Conservation (phyloP, 2,329 filamentous ascomycete species). For the Bimuria novae-zelandiae region DNA sequence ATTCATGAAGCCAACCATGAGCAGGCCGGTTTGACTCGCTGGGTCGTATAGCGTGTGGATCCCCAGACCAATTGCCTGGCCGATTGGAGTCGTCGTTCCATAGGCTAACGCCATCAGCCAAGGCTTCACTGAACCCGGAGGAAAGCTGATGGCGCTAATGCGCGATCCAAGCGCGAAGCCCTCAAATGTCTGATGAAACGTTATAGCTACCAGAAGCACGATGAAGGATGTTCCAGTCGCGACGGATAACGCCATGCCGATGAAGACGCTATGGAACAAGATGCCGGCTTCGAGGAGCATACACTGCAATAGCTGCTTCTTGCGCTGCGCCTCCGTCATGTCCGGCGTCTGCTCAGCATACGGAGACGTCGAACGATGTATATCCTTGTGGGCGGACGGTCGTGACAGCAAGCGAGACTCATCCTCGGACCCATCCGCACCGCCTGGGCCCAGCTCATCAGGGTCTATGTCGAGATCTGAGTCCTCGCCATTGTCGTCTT, state of each 20-base stretch:
- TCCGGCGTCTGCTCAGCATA: slow-evolving; percentile 25
- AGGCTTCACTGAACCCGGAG: slow-evolving; percentile 72
- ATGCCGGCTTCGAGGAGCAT: slow-evolving; percentile 77
- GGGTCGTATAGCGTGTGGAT: slow-evolving; percentile 59
- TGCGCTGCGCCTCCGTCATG: slow-evolving; percentile 52
- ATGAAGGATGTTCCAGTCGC: slow-evolving; percentile 68
- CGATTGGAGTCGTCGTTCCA: slow-evolving; percentile 60
- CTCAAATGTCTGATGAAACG: slow-evolving; percentile 73
- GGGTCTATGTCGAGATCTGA: slow-evolving; percentile 42
- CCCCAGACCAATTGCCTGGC: slow-evolving; percentile 55
- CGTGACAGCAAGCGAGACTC: slow-evolving; percentile 38
- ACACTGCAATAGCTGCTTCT: slow-evolving; percentile 72
- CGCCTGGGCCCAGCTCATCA: slow-evolving; percentile 40
- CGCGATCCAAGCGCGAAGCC: slow-evolving; percentile 72
- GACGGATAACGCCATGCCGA: slow-evolving; percentile 73
- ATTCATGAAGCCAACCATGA: slow-evolving; percentile 58
- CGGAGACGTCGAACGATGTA: slow-evolving; percentile 12
- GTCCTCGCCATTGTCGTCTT: slow-evolving; percentile 32
- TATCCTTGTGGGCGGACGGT: slow-evolving; percentile 25
- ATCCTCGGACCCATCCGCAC: slow-evolving; percentile 32
- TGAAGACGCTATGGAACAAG: slow-evolving; percentile 77
- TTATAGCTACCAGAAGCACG: slow-evolving; percentile 69
- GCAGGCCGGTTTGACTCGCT: slow-evolving; percentile 51
- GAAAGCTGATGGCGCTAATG: slow-evolving; percentile 72
- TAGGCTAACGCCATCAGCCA: slow-evolving; percentile 71